Evolutionary conservation across 2,329 filamentous ascomycete genomes (phyloP).

Genomic region (Pseudopithomyces chartarum): DNA sequence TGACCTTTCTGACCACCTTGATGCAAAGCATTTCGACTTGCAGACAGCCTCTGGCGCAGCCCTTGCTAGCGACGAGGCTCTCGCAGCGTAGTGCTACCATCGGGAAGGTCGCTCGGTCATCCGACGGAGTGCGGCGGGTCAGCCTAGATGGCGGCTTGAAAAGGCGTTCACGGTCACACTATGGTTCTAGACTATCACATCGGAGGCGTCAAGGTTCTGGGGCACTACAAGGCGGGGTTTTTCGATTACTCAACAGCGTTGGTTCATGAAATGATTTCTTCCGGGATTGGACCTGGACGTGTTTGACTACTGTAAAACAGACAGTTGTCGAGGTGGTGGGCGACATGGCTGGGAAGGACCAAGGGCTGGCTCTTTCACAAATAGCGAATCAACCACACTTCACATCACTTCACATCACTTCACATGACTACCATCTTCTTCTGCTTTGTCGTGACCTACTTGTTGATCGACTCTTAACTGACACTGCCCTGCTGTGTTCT

Average conservation of each 20-base stretch:
- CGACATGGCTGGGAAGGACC: conserved; percentile 28
- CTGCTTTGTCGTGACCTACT: neutral
- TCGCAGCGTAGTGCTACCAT: conserved; percentile 48
- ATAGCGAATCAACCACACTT: conserved; percentile 34
- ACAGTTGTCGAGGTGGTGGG: conserved; percentile 7
- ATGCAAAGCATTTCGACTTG: conserved; percentile 49
- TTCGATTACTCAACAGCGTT: conserved; percentile 26
- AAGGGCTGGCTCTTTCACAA: conserved; percentile 41
- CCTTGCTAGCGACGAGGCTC: conserved; percentile 55
- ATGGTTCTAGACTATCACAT: conserved; percentile 28
- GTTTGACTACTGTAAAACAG: conserved; percentile 13
- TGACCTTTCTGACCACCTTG: conserved; percentile 45
- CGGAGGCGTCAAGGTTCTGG: conserved; percentile 26
- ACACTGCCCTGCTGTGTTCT: neutral
- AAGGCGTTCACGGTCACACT: conserved; percentile 34
- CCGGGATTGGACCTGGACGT: neutral
- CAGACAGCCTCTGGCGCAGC: conserved; percentile 54
- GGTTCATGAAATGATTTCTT: conserved; percentile 26
- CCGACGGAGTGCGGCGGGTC: conserved; percentile 25
- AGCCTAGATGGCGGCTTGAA: conserved; percentile 28
- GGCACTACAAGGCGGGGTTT: conserved; percentile 21
- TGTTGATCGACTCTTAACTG: neutral
- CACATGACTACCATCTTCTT: conserved; percentile 6
- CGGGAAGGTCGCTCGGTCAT: conserved; percentile 30
- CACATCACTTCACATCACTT: conserved; percentile 16